Percentiles rank a stretch among this genome's conserved stretches.
phyloP scores from a whole-genome alignment of 495 filamentous ascomycete genomes.

The Emericellopsis terricola region DNA sequence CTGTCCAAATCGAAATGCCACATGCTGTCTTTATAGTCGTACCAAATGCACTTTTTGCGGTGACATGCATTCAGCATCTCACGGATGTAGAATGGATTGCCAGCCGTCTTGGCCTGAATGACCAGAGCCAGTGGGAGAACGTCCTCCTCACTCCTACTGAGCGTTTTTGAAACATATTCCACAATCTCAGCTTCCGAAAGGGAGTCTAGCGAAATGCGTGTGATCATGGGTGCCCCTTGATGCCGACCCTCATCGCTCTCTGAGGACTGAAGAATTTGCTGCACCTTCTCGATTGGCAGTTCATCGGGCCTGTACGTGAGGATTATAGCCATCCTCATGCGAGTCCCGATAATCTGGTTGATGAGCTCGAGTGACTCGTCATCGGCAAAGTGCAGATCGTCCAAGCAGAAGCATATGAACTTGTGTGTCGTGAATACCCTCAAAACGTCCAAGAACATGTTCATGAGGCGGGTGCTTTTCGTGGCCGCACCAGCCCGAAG shows the following conservation, averaged over 20 bases:
- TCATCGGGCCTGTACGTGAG: conserved; percentile 44
- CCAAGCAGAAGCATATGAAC: conserved; percentile 67
- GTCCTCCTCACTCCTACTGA: conserved; percentile 41
- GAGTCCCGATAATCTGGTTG: conserved; percentile 48
- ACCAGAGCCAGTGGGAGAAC: conserved; percentile 48
- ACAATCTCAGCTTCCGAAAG: conserved; percentile 59
- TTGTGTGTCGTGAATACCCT: conserved; percentile 58
- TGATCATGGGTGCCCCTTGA: conserved; percentile 29
- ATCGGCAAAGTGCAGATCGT: conserved; percentile 78
- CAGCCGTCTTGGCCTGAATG: conserved; percentile 62
- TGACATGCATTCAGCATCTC: conserved; percentile 83
- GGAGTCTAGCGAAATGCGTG: conserved; percentile 45
- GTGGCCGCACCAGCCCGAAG: conserved; percentile 47
- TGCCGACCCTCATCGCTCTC: conserved; percentile 28
- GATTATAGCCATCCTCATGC: conserved; percentile 62
- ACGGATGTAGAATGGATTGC: conserved; percentile 76
- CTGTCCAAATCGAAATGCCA: conserved; percentile 78
- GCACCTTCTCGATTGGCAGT: conserved; percentile 23
- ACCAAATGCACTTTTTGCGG: conserved; percentile 73
- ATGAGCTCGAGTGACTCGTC: conserved; percentile 70
- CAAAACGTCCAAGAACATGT: conserved; percentile 70
- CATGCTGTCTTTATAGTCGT: conserved; percentile 56
- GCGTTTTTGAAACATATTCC: conserved; percentile 57
- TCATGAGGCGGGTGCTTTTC: conserved; percentile 63
- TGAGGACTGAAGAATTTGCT: conserved; percentile 24